These are phyloP conservation scores for Globisporangium spinosum DNA, from an alignment of 352 stramenopile genomes.

Conservation along the genomic window DNA sequence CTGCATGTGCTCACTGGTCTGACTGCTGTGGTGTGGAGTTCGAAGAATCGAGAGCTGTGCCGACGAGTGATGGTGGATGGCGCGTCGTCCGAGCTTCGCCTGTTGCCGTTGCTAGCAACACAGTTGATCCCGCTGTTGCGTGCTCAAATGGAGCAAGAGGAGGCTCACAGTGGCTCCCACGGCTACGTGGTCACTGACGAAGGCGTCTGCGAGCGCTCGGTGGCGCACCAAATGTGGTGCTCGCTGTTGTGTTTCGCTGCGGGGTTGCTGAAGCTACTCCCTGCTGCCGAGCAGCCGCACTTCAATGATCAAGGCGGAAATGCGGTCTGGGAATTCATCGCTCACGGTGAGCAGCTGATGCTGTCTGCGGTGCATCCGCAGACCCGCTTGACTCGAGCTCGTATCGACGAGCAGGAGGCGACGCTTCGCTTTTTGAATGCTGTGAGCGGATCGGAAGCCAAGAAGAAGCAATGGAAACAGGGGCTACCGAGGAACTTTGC, in stretches of 20 bases:
- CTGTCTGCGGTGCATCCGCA: slow-evolving; percentile 32
- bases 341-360: slow-evolving; percentile 41
- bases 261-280: slow-evolving; percentile 37
- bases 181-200: slow-evolving; percentile 27
- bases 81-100: slow-evolving; percentile 20
- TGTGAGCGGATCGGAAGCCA: slow-evolving; percentile 27
- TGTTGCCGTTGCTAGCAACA: slow-evolving; percentile 49
- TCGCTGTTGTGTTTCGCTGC: slow-evolving; percentile 41
- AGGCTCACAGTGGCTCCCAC: slow-evolving; percentile 23
- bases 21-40: slow-evolving; percentile 49
- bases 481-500: slow-evolving; percentile 47
- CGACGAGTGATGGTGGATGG: slow-evolving; percentile 41
- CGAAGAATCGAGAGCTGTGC: slow-evolving; percentile 42
- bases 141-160: slow-evolving; percentile 39
- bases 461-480: slow-evolving; percentile 51
- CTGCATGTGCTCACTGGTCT: slow-evolving; percentile 44
- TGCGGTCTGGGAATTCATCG: slow-evolving; percentile 57
- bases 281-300: background rate
- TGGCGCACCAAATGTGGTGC: slow-evolving; percentile 61
- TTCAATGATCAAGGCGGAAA: slow-evolving; percentile 14
- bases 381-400: slow-evolving; percentile 36
- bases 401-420: slow-evolving; percentile 44
- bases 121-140: slow-evolving; percentile 42
- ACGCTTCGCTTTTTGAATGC: slow-evolving; percentile 42
- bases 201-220: slow-evolving; percentile 27